Conservation (phyloP, 805 yeast genomes). For the Jamesozyma rosinii region DNA sequence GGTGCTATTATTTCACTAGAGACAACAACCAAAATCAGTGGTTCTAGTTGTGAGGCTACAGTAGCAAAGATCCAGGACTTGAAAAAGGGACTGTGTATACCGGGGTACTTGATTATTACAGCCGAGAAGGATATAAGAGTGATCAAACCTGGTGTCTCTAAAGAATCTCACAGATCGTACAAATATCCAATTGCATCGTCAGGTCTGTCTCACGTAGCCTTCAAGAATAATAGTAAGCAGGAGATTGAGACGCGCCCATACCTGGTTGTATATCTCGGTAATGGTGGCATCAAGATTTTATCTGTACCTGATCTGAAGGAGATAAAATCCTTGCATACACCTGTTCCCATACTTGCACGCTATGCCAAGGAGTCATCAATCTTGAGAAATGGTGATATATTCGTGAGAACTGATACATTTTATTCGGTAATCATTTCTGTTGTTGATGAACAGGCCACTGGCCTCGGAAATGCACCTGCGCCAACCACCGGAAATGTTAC, state of each 20-base stretch:
- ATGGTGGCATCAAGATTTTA: constrained; percentile 39
- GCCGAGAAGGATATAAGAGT: constrained; percentile 56
- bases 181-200: constrained; percentile 37
- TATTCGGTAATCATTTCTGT: constrained; percentile 47
- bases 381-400: constrained; percentile 47
- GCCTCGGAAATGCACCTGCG: constrained; percentile 30
- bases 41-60: constrained; percentile 57
- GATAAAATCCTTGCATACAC: constrained; percentile 39
- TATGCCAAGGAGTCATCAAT: constrained; percentile 38
- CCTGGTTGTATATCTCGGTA: constrained; percentile 37
- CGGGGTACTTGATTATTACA: constrained; percentile 51
- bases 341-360: constrained; percentile 34
- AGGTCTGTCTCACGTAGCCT: constrained; percentile 43
- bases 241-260: constrained; percentile 38
- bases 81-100: constrained; percentile 50
- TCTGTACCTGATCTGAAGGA: constrained; percentile 60
- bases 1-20: constrained; percentile 45
- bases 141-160: constrained; percentile 49
- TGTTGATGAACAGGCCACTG: constrained; percentile 36
- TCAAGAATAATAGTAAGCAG: constrained; percentile 8
- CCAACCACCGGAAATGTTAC: constrained; percentile 11
- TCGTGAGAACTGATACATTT: constrained; percentile 46
- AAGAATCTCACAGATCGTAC: constrained; percentile 54
- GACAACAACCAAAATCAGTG: constrained; percentile 50
- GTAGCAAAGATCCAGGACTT: constrained; percentile 48